Conservation (phyloP, 1,284 basidiomycete species). For the Cystobasidium sp. region DNA sequence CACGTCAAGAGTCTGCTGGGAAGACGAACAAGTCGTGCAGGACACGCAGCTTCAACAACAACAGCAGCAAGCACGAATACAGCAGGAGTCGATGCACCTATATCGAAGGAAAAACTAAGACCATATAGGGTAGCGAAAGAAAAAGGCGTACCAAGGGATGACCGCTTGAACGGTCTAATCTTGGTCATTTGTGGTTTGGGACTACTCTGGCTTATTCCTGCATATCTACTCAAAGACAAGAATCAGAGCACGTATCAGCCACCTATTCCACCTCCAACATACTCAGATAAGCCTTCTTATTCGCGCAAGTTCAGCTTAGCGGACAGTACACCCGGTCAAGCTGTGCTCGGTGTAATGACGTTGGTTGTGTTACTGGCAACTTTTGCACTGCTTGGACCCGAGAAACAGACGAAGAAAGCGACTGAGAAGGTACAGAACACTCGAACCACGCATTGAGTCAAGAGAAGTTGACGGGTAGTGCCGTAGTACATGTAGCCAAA, state of each 20-base stretch:
- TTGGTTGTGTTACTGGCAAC: constrained; percentile 23
- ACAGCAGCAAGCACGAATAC: constrained; percentile 1
- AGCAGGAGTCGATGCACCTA: not conserved
- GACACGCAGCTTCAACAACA: not conserved
- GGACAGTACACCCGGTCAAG: constrained; percentile 24
- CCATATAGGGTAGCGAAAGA: constrained; percentile 33
- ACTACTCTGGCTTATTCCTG: constrained; percentile 33
- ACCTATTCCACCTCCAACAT: constrained; percentile 8
- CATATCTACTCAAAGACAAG: constrained; percentile 18
- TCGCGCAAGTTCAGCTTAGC: constrained; percentile 26
- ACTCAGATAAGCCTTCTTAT: not conserved
- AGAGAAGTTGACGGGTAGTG: too few relatives aligned
- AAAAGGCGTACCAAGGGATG: constrained; percentile 10
- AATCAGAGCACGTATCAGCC: not conserved
- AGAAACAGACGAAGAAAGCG: constrained; percentile 29
- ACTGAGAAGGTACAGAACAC: constrained; percentile 1
- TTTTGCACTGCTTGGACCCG: constrained; percentile 29
- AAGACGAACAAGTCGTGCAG: not conserved
- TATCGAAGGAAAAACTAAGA: constrained; percentile 13
- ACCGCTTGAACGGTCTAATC: constrained; percentile 30
- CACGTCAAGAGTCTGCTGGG: constrained; percentile 26
- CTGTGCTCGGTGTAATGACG: constrained; percentile 31
- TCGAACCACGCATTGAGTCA: too few relatives aligned
- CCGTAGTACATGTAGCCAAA: too few relatives aligned
- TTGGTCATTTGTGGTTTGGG: constrained; percentile 25